Conservation (phyloP, 345 rosid genomes). For the Adansonia digitata region DNA sequence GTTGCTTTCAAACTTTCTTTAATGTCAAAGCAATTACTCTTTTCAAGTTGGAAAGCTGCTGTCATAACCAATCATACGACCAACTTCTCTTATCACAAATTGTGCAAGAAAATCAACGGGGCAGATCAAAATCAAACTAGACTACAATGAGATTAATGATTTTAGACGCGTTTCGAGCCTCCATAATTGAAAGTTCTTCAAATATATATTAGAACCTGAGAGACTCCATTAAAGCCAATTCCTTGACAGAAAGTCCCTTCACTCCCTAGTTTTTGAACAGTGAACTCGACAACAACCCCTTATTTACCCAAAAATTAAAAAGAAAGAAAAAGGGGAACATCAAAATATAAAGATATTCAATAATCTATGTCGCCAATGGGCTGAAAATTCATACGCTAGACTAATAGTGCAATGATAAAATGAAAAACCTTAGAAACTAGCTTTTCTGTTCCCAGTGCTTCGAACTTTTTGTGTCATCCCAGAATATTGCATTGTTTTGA, state of each 20-base stretch:
- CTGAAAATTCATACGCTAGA: constrained; percentile 3
- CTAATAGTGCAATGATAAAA: constrained; percentile 19
- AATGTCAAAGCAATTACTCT: background rate
- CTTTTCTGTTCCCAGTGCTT: constrained; percentile 1
- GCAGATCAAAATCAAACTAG: background rate
- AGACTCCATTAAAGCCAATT: too few relatives aligned
- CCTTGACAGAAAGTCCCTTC: background rate
- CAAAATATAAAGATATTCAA: background rate
- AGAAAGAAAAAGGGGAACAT: background rate
- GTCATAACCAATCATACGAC: background rate
- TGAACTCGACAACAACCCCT: background rate
- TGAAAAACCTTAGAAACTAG: constrained; percentile 16
- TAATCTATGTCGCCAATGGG: constrained; percentile 12
- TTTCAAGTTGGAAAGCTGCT: background rate
- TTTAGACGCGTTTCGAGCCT: background rate
- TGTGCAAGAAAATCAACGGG: background rate
- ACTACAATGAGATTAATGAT: background rate
- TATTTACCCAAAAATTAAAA: background rate
- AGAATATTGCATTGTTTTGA: background rate
- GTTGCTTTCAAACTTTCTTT: constrained; percentile 8
- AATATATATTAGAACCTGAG: background rate
- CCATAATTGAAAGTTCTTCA: background rate
- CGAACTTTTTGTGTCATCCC: constrained; percentile 12
- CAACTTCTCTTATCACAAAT: background rate
- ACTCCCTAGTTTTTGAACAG: background rate